phyloP scores from a whole-genome alignment of 176 grass and related monocot genomes.

The Guadua angustifolia region DNA sequence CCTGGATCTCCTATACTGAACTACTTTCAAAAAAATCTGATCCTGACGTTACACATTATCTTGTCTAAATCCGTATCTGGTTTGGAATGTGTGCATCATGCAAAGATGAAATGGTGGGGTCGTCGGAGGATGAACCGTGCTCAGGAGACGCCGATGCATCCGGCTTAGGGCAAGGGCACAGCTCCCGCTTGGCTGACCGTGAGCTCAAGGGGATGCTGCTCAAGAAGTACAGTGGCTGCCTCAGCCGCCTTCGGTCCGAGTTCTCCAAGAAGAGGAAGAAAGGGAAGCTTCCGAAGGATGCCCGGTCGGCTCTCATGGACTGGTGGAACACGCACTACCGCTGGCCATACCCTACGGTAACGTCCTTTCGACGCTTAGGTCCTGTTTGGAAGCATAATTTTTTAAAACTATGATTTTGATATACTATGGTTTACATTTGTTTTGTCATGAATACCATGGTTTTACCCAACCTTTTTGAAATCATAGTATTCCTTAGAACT shows the following conservation, averaged over 20 bases:
- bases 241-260: constrained; percentile 81
- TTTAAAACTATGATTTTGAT: no score
- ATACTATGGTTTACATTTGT: no score
- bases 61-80: constrained; percentile 17
- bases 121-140: constrained; percentile 78
- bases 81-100: not conserved
- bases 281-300: constrained; percentile 93
- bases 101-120: constrained; percentile 77
- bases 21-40: not conserved
- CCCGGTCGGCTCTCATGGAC: constrained; percentile 66
- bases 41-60: not conserved
- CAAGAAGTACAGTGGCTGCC: constrained; percentile 95
- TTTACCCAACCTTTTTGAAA: no score
- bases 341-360: constrained; percentile 94
- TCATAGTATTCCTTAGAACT: no score
- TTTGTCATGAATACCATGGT: no score
- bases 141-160: constrained; percentile 62
- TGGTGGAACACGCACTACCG: constrained; percentile 96
- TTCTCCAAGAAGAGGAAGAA: constrained; percentile 99
- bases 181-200: constrained; percentile 61
- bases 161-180: constrained; percentile 48
- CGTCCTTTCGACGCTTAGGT: not conserved
- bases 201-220: constrained; percentile 98
- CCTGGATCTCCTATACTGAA: not conserved
- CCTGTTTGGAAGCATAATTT: no score